phyloP scores from a whole-genome alignment of 257 asterid genomes.

The Plantago elongata region DNA sequence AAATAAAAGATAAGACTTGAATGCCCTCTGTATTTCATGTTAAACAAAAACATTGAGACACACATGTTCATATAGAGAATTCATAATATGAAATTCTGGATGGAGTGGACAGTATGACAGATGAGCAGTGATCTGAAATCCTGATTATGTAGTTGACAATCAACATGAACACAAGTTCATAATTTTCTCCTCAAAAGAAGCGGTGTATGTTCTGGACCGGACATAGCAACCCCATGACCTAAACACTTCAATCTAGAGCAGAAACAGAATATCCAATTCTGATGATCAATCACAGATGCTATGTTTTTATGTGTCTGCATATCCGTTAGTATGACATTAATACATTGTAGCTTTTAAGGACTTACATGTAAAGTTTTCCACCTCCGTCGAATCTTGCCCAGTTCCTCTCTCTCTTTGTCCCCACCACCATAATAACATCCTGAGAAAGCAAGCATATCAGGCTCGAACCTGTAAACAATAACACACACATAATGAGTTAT shows the following conservation, averaged over 20 bases:
- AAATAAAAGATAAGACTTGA: slow-evolving; percentile 7
- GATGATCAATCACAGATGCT: not conserved
- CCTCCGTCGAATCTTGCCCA: slow-evolving; percentile 81
- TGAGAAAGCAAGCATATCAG: slow-evolving; percentile 99
- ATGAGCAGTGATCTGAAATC: too few relatives aligned
- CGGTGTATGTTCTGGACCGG: not conserved
- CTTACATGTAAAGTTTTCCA: slow-evolving; percentile 98
- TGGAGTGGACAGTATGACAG: too few relatives aligned
- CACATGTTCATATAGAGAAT: too few relatives aligned
- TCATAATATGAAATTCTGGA: too few relatives aligned
- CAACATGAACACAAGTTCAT: too few relatives aligned
- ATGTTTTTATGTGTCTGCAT: slow-evolving; percentile 3
- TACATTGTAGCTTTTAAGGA: slow-evolving; percentile 18
- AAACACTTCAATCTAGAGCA: not conserved
- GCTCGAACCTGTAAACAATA: slow-evolving; percentile 75
- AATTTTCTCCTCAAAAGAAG: not conserved
- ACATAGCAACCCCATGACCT: slow-evolving; percentile 4
- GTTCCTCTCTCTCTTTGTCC: slow-evolving; percentile 80
- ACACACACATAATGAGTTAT: slow-evolving; percentile 16
- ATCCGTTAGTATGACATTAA: not conserved
- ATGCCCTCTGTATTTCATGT: slow-evolving; percentile 19
- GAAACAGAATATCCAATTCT: not conserved
- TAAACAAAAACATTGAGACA: not conserved
- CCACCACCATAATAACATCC: slow-evolving; percentile 99
- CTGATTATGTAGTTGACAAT: too few relatives aligned